Base-by-base conservation (phyloP, 495 filamentous ascomycete genomes). In the Talaromyces adpressus region DNA sequence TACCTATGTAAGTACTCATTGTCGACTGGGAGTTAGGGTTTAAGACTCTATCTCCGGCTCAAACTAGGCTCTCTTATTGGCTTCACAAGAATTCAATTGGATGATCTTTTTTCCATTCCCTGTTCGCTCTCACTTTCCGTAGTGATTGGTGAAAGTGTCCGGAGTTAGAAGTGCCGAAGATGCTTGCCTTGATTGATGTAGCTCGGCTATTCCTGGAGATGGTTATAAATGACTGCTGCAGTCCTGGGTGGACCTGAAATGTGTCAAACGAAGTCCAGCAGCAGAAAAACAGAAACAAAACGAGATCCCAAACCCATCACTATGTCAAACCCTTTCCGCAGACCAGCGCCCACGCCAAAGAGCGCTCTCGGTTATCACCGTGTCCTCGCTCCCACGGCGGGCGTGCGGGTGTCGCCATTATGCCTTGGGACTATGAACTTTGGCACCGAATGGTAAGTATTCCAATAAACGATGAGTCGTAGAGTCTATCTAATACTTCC, bases 351-450 rank as follows among this genome's bases (percentile, higher is more conserved):
- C 16, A 22, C 20, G 16, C 76, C 81, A 22, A 79, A 81, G 69
- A 77, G 72, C 53, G 72, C 73, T 7, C 72, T 88, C 22, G 80
- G 71, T 62, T 77, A 81, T 61, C 82, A 87, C 66, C 82, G 86
- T 11, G 68, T 83, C 29, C 77, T 87, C 3, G 76, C 85, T 11
- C 84, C 85, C 6, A 75, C 76, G 6, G 85, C 86, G 1, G 71
- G 75, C 1, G 76, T 89, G 27, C 69, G 79, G 47, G 84, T 88
- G 20, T 83, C 79, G 63, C 85, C 85, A 18, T 67, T 89, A 36
- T 84, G 82, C 59, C 75, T 89, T 1, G 86, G 86, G 0, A 72
- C 73, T 29, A 87, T 88, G 84, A 85, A 79, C 62, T 85, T 89
- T 67, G 85, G 85, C 39, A 51, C 36, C 9, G 41, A 34, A 14